Base-by-base conservation (phyloP, 1,284 basidiomycete genomes). In the Lentinula novae-zelandiae region DNA sequence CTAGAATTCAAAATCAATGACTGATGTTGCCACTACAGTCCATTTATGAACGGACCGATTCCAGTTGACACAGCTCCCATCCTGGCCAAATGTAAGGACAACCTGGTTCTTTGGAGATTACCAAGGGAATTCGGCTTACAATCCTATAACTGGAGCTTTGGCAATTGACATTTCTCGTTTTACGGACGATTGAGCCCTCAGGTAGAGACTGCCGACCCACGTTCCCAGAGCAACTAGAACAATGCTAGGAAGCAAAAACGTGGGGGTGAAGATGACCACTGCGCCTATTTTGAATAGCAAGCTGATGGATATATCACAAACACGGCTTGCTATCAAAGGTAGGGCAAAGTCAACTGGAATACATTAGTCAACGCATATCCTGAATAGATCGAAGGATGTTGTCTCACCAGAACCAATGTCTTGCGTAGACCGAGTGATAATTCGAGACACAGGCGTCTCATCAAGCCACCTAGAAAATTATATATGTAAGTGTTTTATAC, bases 161-260 rank as follows among this genome's bases (percentile, higher is more conserved):
- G 85, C 82, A 70, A 89, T 89, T 44, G 82, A 84, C 85, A 86
- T 86, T 68, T 89, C 84, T n/a, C 86, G 80, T 68, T 92, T 93
- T 52, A 92, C 87, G 12, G 86, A 83, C 31, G 92, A 75, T 70
- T 93, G 90, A 15, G 86, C 85, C 66, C 84, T 83, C 67, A 92
- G 89, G 66, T 85, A 87, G 48, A 86, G 70, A 55, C 75, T 76
- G n/a, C 68, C 70, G 36, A 67, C 44, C 61, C 60, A 66, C 12
- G 46, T 55, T 9, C 69, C 70, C 7, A 67, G 74, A 15, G 80
- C 70, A 57, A 77, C 77, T 12, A 80, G 68, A 10, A 73, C 53
- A 20, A 80, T 51, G 27, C 74, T 72, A 8, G 73, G 66, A 12
- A 73, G 50, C 15, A 75, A 65, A 61, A 73, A 77, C 17, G 72